A percentile compares a stretch with the other conserved stretches of the same genome.
These are phyloP conservation scores for Blastomyces emzantsi DNA, from an alignment of 2,329 filamentous ascomycete genomes.

Conservation along the genomic window DNA sequence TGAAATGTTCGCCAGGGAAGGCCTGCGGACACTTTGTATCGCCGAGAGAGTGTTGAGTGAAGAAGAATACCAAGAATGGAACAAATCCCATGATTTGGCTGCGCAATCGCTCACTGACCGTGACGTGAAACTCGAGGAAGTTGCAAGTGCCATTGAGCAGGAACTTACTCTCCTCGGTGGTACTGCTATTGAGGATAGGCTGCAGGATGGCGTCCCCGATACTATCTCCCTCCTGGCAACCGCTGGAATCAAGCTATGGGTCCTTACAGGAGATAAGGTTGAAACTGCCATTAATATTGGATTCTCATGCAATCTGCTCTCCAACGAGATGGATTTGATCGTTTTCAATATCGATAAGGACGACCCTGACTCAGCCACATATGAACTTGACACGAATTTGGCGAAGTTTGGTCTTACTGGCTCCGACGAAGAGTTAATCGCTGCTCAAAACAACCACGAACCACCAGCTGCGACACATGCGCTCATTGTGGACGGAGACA, in stretches of 20 bases:
- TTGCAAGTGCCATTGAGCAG: slow-evolving; percentile 84
- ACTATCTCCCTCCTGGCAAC: slow-evolving; percentile 84
- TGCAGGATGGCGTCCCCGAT: slow-evolving; percentile 95
- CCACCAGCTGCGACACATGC: slow-evolving; percentile 82
- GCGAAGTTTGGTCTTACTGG: slow-evolving; percentile 68
- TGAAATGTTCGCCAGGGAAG: slow-evolving; percentile 94
- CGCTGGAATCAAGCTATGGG: slow-evolving; percentile 97
- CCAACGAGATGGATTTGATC: slow-evolving; percentile 96
- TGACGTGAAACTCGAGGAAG: slow-evolving; percentile 85
- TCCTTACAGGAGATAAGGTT: slow-evolving; percentile 95
- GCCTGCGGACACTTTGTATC: slow-evolving; percentile 87
- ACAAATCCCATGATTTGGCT: slow-evolving; percentile 75
- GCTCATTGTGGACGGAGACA: slow-evolving; percentile 89
- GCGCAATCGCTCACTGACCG: slow-evolving; percentile 74
- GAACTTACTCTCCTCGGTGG: slow-evolving; percentile 81
- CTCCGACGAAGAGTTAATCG: slow-evolving; percentile 71
- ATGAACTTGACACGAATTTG: slow-evolving; percentile 66
- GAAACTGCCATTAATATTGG: slow-evolving; percentile 99
- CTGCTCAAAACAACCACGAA: slow-evolving; percentile 73
- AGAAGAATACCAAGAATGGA: slow-evolving; percentile 77
- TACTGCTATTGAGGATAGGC: slow-evolving; percentile 91
- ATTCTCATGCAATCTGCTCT: slow-evolving; percentile 94
- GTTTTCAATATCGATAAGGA: slow-evolving; percentile 79
- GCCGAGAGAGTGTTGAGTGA: slow-evolving; percentile 73
- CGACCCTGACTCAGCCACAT: slow-evolving; percentile 53